Conservation (phyloP, 768 basidiomycete species). For the Mycena rosella region DNA sequence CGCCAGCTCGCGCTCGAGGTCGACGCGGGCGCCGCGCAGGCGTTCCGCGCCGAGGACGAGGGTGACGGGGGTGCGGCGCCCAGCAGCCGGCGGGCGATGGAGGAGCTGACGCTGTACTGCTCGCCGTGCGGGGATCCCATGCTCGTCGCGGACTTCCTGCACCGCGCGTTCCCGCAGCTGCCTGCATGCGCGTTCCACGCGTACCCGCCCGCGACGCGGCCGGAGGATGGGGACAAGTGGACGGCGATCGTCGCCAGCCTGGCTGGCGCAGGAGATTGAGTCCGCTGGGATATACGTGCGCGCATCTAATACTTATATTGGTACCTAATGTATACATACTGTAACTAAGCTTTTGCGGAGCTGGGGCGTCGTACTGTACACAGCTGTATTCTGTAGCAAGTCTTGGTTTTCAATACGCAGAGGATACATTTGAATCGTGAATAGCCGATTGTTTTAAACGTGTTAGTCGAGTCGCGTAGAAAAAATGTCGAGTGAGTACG, state of each 20-base stretch:
- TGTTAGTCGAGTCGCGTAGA: too few species aligned
- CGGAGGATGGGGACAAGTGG: conserved; percentile 24
- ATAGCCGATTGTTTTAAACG: too few species aligned
- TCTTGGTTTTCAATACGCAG: too few species aligned
- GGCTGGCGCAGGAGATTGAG: background rate
- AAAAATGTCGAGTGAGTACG: too few species aligned
- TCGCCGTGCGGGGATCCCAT: conserved; percentile 33
- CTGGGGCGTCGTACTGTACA: too few species aligned
- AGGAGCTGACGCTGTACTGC: conserved; percentile 30
- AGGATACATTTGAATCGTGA: too few species aligned
- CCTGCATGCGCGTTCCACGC: conserved; percentile 20
- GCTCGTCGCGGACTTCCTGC: conserved; percentile 29
- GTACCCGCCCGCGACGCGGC: conserved; percentile 4
- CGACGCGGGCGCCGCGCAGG: conserved; percentile 20
- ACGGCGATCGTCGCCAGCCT: conserved; percentile 3
- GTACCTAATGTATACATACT: too few species aligned
- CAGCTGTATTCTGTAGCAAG: too few species aligned
- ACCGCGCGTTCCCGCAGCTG: conserved; percentile 31
- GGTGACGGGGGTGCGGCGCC: background rate
- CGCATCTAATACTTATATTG: too few species aligned
- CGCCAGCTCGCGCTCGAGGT: conserved; percentile 29
- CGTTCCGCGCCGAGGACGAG: conserved; percentile 3
- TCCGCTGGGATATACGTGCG: background rate
- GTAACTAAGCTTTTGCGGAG: too few species aligned
- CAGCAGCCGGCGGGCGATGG: conserved; percentile 8